Percentiles rank a stretch among this genome's conserved stretches.
Conservation (phyloP, 2,329 filamentous ascomycete species). For the Colletotrichum cereale region DNA sequence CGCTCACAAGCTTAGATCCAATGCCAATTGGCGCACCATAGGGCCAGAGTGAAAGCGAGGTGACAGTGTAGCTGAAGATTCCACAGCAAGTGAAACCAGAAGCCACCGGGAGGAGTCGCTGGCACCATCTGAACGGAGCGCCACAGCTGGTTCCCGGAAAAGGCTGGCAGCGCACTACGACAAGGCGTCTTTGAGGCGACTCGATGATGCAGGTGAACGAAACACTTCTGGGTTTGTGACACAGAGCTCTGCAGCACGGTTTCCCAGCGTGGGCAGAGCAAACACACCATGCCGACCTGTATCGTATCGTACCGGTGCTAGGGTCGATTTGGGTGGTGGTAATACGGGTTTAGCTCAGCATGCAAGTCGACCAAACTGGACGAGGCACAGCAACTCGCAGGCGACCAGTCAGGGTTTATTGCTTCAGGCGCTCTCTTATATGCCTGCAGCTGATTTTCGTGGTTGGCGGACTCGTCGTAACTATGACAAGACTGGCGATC, state of each 20-base stretch:
- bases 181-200: conserved; percentile 35
- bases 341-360: conserved; percentile 37
- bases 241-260: conserved; percentile 36
- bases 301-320: conserved; percentile 33
- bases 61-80: conserved; percentile 32
- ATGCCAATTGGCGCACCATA: neutral
- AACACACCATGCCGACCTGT: conserved; percentile 33
- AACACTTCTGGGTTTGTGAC: conserved; percentile 27
- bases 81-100: conserved; percentile 30
- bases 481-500: conserved; percentile 30
- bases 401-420: conserved; percentile 14
- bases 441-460: conserved; percentile 35
- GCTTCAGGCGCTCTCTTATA: conserved; percentile 14
- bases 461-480: conserved; percentile 28
- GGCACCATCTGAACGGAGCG: conserved; percentile 34
- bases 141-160: conserved; percentile 38
- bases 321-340: conserved; percentile 26
- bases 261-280: conserved; percentile 13
- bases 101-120: conserved; percentile 31
- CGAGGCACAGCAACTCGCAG: conserved; percentile 31
- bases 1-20: conserved; percentile 4
- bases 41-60: neutral
- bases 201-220: conserved; percentile 41
- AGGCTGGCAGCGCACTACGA: conserved; percentile 34
- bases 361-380: conserved; percentile 37